Evolutionary conservation across 2,329 filamentous ascomycete genomes (phyloP).

Genomic region (Chrysoporthe austroafricana): DNA sequence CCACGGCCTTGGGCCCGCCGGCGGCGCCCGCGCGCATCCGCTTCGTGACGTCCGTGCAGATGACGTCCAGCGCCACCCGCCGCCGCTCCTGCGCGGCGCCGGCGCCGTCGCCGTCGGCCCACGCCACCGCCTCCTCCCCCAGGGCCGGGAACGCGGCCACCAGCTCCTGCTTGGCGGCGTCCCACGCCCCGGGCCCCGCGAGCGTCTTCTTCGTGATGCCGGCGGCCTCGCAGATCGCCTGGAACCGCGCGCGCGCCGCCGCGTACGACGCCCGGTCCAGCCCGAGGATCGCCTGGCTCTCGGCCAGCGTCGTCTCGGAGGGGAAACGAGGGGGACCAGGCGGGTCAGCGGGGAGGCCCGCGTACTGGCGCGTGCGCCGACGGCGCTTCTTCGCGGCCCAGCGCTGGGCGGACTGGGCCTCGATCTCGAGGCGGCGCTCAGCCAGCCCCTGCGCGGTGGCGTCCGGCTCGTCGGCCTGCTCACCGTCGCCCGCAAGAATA

Average conservation of each 20-base stretch:
- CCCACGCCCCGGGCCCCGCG: conserved; percentile 75
- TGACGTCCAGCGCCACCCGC: conserved; percentile 73
- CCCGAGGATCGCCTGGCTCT: conserved; percentile 71
- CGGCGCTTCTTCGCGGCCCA: conserved; percentile 69
- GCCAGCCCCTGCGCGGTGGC: conserved; percentile 53
- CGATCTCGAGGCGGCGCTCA: conserved; percentile 57
- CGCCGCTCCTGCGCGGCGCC: conserved; percentile 58
- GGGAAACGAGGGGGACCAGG: conserved; percentile 74
- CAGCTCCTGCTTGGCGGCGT: conserved; percentile 68
- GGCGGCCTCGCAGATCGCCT: conserved; percentile 69
- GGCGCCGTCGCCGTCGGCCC: conserved; percentile 39
- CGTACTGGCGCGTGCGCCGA: conserved; percentile 70
- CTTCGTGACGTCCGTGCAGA: conserved; percentile 83
- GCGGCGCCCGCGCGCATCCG: conserved; percentile 61
- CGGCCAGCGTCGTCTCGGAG: conserved; percentile 80
- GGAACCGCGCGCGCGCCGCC: conserved; percentile 67
- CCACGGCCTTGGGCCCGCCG: conserved; percentile 63
- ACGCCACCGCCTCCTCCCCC: conserved; percentile 65
- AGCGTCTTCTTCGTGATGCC: conserved; percentile 76
- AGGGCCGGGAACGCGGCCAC: conserved; percentile 68
- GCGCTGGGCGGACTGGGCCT: conserved; percentile 63
- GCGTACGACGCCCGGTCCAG: conserved; percentile 68
- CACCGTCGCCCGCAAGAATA: not conserved
- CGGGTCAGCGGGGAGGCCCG: conserved; percentile 68
- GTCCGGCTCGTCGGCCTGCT: conserved; percentile 34